phyloP scores from a whole-genome alignment of 2,329 filamentous ascomycete species.

The Fusarium pseudoanthophilum region DNA sequence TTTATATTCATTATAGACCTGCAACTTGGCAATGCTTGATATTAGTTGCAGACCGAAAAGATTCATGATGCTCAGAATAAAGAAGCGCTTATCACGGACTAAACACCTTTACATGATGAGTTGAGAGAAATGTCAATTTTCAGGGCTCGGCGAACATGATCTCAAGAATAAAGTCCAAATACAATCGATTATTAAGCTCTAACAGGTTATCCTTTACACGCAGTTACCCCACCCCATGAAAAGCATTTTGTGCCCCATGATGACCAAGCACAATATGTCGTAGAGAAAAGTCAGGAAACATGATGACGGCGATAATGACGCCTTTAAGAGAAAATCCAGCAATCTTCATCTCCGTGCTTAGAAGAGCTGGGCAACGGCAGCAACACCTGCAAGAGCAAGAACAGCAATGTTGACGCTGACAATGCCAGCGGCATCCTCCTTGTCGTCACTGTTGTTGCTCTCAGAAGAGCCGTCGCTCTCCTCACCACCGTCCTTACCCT shows the following conservation, averaged over 20 bases:
- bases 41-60: background rate
- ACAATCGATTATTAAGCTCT: slow-evolving; percentile 59
- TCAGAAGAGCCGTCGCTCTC: slow-evolving; percentile 40
- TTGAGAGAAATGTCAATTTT: background rate
- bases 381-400: slow-evolving; percentile 59
- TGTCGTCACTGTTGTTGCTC: slow-evolving; percentile 41
- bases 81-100: background rate
- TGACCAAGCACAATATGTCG: slow-evolving; percentile 50
- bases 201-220: slow-evolving; percentile 50
- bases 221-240: slow-evolving; percentile 42
- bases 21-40: background rate
- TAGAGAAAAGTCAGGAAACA: slow-evolving; percentile 51
- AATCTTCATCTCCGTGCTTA: slow-evolving; percentile 52
- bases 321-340: slow-evolving; percentile 45
- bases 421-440: slow-evolving; percentile 57
- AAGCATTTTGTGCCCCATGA: slow-evolving; percentile 44
- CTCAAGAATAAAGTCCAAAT: slow-evolving; percentile 43
- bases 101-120: background rate
- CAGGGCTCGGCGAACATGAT: background rate
- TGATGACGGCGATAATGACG: slow-evolving; percentile 50
- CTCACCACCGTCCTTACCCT: slow-evolving; percentile 51
- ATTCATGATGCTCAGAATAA: background rate
- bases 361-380: slow-evolving; percentile 62
- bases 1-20: background rate
- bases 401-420: slow-evolving; percentile 59